Evolutionary conservation across 352 stramenopile species (phyloP), one percentile per base, ranked within the genome.

Genomic region (Globisporangium heterothallicum): DNA sequence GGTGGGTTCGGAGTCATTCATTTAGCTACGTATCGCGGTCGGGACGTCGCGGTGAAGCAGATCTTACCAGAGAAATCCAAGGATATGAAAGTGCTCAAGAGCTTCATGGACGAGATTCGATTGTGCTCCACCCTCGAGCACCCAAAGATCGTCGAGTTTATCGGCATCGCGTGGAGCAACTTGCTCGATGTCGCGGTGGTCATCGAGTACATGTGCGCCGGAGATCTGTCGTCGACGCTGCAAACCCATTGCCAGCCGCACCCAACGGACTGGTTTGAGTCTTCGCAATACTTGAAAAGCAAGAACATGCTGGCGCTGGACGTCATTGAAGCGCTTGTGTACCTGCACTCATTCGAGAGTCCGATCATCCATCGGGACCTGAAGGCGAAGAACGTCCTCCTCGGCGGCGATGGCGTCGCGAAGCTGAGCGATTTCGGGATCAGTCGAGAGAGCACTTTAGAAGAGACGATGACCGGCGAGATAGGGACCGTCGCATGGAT

Each of bases 91-190:
- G 46, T 61, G 30, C 24, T 76, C 18, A 49, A 60, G 43, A 42
- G 57, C 29, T 86, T 86, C 36, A 66, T 86, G 74, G 60, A 83
- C 29, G 76, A 88, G 53, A 88, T 90, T 53, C 76, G 79, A 2
- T 49, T 90, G 18, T 84, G 59, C 36, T 70, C 74, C 2, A 68
- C 63, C 26, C 58, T 86, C 13, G 64, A 83, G 2, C 74, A 86
- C 44, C 64, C 61, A 18, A 72, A 76, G 41, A 80, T 86, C 38
- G 65, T 81, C 4, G 56, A 44, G 1, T 80, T 86, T 38, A 56
- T 84, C 7, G 75, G 75, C 0, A 42, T 86, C 14, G 56, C 67
- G 4, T 86, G 72, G 74, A 77, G 63, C 10, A 76, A 50, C 5
- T 57, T 86, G 6, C 61, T 65, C 2, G 72, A 86, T 61, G 41